Evolutionary conservation across 331 rosid species (phyloP).

Genomic region (Malus hybrid): DNA sequence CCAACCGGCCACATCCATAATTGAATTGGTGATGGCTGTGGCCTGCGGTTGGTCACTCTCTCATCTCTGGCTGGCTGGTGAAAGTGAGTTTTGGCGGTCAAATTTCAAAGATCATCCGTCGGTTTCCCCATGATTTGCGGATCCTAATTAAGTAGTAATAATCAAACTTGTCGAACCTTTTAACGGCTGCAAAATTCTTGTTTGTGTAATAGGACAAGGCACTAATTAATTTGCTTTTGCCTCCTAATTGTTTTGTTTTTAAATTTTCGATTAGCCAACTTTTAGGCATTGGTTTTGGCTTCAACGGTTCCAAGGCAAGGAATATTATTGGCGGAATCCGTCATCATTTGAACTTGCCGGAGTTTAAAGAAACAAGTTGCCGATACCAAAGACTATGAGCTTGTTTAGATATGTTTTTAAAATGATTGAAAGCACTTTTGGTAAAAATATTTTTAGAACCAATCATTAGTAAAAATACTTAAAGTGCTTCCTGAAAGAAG

Average conservation of each 20-base stretch:
- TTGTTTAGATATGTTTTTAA: too few relatives aligned
- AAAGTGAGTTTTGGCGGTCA: conserved; percentile 5
- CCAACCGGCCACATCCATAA: too few relatives aligned
- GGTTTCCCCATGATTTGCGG: conserved; percentile 29
- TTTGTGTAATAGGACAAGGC: background rate
- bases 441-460: too few relatives aligned
- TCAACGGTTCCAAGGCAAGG: background rate
- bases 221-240: background rate
- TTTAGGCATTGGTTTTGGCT: background rate
- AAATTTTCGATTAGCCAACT: background rate
- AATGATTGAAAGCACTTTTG: too few relatives aligned
- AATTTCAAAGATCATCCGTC: background rate
- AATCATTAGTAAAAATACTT: too few relatives aligned
- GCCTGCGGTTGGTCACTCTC: too few relatives aligned
- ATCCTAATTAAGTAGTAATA: background rate
- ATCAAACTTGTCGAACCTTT: background rate
- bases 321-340: background rate
- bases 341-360: background rate
- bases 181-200: background rate
- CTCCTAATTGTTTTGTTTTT: background rate
- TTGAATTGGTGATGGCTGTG: too few relatives aligned
- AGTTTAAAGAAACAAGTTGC: background rate
- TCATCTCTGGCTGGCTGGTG: background rate
- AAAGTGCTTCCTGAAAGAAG: too few relatives aligned
- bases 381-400: background rate